Evolutionary conservation across 2,329 filamentous ascomycete species (phyloP), one percentile per base, ranked within the genome.

Genomic region (Penicillium hordei): DNA sequence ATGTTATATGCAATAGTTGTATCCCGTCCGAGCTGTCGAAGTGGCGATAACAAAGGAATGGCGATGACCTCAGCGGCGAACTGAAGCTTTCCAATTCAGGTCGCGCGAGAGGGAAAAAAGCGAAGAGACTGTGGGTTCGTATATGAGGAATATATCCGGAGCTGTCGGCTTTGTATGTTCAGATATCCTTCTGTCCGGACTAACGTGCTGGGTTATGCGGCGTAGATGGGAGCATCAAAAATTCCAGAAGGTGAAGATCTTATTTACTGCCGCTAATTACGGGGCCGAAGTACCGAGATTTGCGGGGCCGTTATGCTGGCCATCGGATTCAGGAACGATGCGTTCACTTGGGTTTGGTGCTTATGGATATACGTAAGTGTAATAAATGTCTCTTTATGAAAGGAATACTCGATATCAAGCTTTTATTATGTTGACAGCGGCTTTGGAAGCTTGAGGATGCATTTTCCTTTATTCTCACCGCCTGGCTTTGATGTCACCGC

Each of bases 171-270:
- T 60, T 57, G 58, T 65, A 62, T 60, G 4, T 36, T 38, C n/a
- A 58, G 12, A 45, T 34, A 59, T 67, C 65, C 62, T 52, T 63
- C 58, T 60, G 64, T 62, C 65, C 65, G 64, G 39, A 45, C 17
- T 27, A 44, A 63, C 62, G 75, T 77, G 70, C 72, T 78, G 74
- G 71, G 72, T 68, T 76, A 76, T 78, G 73, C 75, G 49, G 75
- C 75, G 75, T 78, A 78, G 72, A 64, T 65, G 57, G 62, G 68
- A 77, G 72, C 72, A 76, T 77, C 58, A 65, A 62, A 62, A 64
- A 59, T 57, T 46, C 39, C 19, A 19, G 39, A 58, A 31, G 46
- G 58, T 29, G 19, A 56, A 63, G 54, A 53, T 49, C 48, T 54
- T 43, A 48, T 21, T 40, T 52, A 40, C 39, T 42, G 48, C 50